A percentile compares a stretch with the other conserved stretches of the same genome.
Evolutionary conservation across 495 filamentous ascomycete species (phyloP).

Genomic region (Daldinia decipiens): DNA sequence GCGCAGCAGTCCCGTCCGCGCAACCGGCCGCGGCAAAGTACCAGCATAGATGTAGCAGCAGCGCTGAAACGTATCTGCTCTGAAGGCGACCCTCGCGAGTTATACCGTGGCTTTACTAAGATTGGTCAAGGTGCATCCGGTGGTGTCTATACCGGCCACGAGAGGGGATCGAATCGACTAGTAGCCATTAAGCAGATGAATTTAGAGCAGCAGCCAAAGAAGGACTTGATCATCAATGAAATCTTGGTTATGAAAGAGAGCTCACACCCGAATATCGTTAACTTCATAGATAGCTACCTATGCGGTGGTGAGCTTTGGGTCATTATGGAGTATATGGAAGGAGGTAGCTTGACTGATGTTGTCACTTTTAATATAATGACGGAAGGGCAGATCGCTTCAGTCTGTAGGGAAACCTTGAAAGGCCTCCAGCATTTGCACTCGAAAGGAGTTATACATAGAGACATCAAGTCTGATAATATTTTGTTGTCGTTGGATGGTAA

Average conservation of each 20-base stretch:
- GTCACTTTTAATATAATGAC: slow-evolving; percentile 99
- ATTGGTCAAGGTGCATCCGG: slow-evolving; percentile 98
- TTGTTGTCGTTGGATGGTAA: slow-evolving; percentile 93
- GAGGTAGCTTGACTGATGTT: slow-evolving; percentile 95
- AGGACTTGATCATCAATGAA: slow-evolving; percentile 98
- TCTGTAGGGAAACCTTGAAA: slow-evolving; percentile 91
- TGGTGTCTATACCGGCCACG: slow-evolving; percentile 92
- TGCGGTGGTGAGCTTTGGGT: slow-evolving; percentile 94
- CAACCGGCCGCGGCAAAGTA: slow-evolving; percentile 77
- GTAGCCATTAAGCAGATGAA: slow-evolving; percentile 99
- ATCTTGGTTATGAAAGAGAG: slow-evolving; percentile 99
- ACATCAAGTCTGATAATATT: slow-evolving; percentile 99
- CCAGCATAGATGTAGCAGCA: slow-evolving; percentile 80
- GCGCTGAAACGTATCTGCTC: slow-evolving; percentile 89
- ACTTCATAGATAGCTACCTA: slow-evolving; percentile 96
- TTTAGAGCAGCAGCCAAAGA: slow-evolving; percentile 96
- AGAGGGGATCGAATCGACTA: slow-evolving; percentile 80
- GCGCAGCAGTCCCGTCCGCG: slow-evolving; percentile 71
- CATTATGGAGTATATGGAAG: slow-evolving; percentile 99
- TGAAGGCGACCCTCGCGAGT: slow-evolving; percentile 83
- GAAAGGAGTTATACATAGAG: slow-evolving; percentile 96
- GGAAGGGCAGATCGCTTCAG: slow-evolving; percentile 94
- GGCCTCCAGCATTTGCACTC: slow-evolving; percentile 96
- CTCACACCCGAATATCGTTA: slow-evolving; percentile 98
- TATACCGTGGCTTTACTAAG: slow-evolving; percentile 89